Base-by-base conservation (phyloP, 352 stramenopile genomes). In the Pythium brassicae region DNA sequence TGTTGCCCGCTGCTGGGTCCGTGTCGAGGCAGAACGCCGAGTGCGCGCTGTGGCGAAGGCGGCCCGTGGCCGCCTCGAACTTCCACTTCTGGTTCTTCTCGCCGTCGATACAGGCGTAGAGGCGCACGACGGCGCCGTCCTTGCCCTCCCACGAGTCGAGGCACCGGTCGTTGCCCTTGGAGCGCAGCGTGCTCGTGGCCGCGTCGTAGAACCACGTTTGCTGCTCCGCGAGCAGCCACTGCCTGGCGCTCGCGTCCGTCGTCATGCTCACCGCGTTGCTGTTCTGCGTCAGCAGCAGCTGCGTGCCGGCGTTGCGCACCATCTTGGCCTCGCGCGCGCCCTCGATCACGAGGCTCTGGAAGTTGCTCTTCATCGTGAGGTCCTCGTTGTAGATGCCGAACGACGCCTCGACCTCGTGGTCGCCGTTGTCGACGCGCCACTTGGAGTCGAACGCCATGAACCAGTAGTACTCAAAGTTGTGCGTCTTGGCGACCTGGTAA, bases 401-500 rank as follows among this genome's bases (percentile, higher is more conserved):
- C 65, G 87, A 62, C 20, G 61, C 66, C 43, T 93, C 83, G 20
- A 93, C 76, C 26, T 69, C 62, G 25, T 78, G 62, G 27, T 65
- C 68, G 25, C 69, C 65, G 47, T 85, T 76, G 11, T 50, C 53
- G 27, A 76, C 62, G 35, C 75, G 76, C 74, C 75, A 92, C 35
- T 70, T 53, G 15, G 76, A 80, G 63, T 93, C 83, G 39, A 89
- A 86, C 17, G 76, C 75, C 25, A 72, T 62, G 51, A 87, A 93
- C 72, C 75, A 93, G 68, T 83, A 93, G 72, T 88, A 90, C 19
- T 76, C 59, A 19, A 89, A 61, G 42, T 75, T 57, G 59, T 76
- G 65, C 10, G 69, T 60, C 17, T 55, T 57, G 19, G 76, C 80
- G 64, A 84, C 61, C 14, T 69, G 66, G 63, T 82, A 83, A 57